Conservation (phyloP, 2,329 filamentous ascomycete species). For the Seiridium unicorne region DNA sequence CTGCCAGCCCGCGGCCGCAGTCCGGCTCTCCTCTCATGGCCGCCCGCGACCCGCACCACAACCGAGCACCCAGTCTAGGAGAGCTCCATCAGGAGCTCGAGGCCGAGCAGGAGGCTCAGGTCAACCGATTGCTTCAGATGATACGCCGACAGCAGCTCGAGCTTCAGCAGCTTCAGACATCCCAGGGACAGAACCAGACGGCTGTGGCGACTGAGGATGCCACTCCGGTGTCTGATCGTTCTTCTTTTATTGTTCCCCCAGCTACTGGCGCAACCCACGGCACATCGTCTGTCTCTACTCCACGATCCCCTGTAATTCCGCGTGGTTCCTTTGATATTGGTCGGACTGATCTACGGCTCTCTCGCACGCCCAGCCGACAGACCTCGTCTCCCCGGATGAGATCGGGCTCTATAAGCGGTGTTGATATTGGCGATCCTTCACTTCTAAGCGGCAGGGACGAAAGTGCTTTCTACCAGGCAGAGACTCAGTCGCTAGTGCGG, state of each 20-base stretch:
- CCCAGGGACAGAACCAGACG: constrained; percentile 34
- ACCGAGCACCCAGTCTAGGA: constrained; percentile 68
- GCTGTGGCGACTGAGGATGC: constrained; percentile 50
- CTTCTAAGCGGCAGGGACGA: constrained; percentile 68
- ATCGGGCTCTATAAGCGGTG: constrained; percentile 56
- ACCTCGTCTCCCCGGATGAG: constrained; percentile 54
- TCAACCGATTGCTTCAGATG: constrained; percentile 75
- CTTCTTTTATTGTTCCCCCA: constrained; percentile 30
- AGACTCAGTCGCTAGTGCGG: constrained; percentile 73
- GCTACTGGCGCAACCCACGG: constrained; percentile 32
- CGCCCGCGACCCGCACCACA: constrained; percentile 57
- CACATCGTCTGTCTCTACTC: constrained; percentile 41
- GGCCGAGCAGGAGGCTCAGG: constrained; percentile 76
- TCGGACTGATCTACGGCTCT: constrained; percentile 54
- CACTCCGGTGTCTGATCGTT: constrained; percentile 44
- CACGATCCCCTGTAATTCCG: constrained; percentile 48
- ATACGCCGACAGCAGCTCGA: constrained; percentile 75
- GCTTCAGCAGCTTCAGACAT: constrained; percentile 57
- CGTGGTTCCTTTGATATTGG: constrained; percentile 60
- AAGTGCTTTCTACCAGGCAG: constrained; percentile 76
- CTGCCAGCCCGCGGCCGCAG: constrained; percentile 43
- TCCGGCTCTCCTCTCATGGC: constrained; percentile 44
- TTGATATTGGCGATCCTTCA: constrained; percentile 57
- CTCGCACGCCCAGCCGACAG: constrained; percentile 57
- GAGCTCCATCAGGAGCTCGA: constrained; percentile 79